Evolutionary conservation across 1,284 basidiomycete genomes (phyloP).

Genomic region (Polyporus tsugae): DNA sequence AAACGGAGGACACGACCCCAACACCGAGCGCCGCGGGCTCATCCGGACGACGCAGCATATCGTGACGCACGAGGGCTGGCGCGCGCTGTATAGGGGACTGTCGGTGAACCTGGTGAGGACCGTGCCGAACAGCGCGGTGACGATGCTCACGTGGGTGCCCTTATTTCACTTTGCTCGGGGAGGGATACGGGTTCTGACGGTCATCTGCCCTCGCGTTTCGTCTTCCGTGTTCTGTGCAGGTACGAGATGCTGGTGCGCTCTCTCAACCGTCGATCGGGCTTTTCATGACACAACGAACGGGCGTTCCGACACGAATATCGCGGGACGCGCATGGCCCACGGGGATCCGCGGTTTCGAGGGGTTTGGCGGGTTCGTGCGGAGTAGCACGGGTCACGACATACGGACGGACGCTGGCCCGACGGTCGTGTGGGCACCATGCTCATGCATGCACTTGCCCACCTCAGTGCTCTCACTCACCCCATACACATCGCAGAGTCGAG

Average conservation of each 20-base stretch:
- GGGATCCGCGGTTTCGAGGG: background rate
- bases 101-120: slow-evolving; percentile 92
- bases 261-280: slow-evolving; percentile 41
- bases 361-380: background rate
- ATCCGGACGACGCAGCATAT: slow-evolving; percentile 79
- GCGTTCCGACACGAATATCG: background rate
- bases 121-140: slow-evolving; percentile 93
- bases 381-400: background rate
- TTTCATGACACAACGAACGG: slow-evolving; percentile 28
- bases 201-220: background rate
- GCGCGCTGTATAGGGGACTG: slow-evolving; percentile 88
- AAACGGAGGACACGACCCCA: slow-evolving; percentile 18
- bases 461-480: background rate
- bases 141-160: slow-evolving; percentile 89
- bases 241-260: slow-evolving; percentile 77
- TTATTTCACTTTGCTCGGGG: background rate
- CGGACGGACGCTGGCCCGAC: slow-evolving; percentile 13
- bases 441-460: background rate
- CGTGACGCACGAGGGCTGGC: slow-evolving; percentile 84
- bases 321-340: background rate
- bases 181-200: slow-evolving; percentile 1
- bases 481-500: background rate
- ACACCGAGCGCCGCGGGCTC: slow-evolving; percentile 65
- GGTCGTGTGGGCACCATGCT: background rate
- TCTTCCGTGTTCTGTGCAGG: slow-evolving; percentile 41